These are phyloP conservation scores for Magnolia changhungtana DNA, from an alignment of 164 flowering plant genomes.

Conservation along the genomic window DNA sequence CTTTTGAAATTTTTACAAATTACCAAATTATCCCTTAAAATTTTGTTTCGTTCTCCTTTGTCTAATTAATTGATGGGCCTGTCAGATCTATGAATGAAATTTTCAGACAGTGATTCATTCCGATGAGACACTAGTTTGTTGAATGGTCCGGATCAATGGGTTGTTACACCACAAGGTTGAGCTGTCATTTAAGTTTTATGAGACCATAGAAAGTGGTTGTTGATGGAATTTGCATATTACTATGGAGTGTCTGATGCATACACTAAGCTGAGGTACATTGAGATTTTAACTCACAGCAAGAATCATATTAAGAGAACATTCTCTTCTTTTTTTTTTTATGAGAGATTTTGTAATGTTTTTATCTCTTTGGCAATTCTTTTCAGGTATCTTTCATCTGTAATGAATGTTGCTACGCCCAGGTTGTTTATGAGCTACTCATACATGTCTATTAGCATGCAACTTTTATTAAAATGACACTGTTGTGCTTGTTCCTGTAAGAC, in stretches of 20 bases:
- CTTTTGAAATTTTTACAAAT: too few relatives aligned
- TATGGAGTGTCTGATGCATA: slow-evolving; percentile 90
- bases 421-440: slow-evolving; percentile 69
- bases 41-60: too few relatives aligned
- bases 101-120: too few relatives aligned
- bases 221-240: slow-evolving; percentile 76
- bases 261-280: slow-evolving; percentile 65
- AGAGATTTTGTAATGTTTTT: neutral
- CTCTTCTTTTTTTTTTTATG: neutral
- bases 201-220: slow-evolving; percentile 70
- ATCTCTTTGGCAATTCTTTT: slow-evolving; percentile 10
- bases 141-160: too few relatives aligned
- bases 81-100: too few relatives aligned
- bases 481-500: too few relatives aligned
- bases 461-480: too few relatives aligned
- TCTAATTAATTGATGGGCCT: too few relatives aligned
- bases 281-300: neutral
- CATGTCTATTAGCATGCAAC: slow-evolving; percentile 28
- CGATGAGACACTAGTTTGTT: too few relatives aligned
- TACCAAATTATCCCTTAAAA: too few relatives aligned
- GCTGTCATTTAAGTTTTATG: too few relatives aligned
- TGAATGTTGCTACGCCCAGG: slow-evolving; percentile 86
- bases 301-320: neutral
- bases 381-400: slow-evolving; percentile 82
- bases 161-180: too few relatives aligned